Evolutionary conservation across 1,284 basidiomycete species (phyloP), one percentile per base, ranked within the genome.

Genomic region (Pseudomicrostroma phylloplanum): DNA sequence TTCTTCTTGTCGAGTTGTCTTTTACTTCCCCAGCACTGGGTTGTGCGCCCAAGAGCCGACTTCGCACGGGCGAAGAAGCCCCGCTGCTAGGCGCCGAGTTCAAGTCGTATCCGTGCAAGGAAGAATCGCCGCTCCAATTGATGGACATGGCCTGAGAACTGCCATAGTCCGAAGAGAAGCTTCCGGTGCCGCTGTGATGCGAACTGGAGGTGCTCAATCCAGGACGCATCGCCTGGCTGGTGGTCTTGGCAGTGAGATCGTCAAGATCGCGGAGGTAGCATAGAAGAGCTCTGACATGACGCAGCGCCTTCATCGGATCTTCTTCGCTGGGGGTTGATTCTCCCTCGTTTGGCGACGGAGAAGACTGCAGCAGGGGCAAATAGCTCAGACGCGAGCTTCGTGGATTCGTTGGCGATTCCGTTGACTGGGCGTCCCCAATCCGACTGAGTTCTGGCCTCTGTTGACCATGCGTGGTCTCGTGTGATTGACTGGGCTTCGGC

Each of bases 241-340:
- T 36, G 9, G 4, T 36, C 30, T 36, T 36, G 30, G 30, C 30
- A 36, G 30, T 36, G 30, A 98, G 83, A 76, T 96, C 93, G 74
- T 93, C 89, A 84, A 98, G 88, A 75, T 98, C 94, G 72, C 88
- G 88, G 21, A 98, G 84, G 80, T 97, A 97, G 17, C 89, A 88
- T 88, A 97, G 92, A 46, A 98, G 86, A 12, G 89, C 89, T 63
- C 90, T 86, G 57, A 97, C 25, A 19, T 19, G n/a, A 25, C 51
- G 21, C 25, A 23, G n/a, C 21, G 2, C 21, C 21, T 54, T 19
- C 21, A 19, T 15, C 13, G 51, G 51, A 6, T 54, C 51, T 36
- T 36, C 30, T 36, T 9, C 30, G 30, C 30, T 3, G 9, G 30
- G 9, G 30, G 4, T 36, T 36, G 30, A 36, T 9, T 36, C 4